Base-by-base conservation (phyloP, 2,329 filamentous ascomycete genomes). In the Colletotrichum sp. region DNA sequence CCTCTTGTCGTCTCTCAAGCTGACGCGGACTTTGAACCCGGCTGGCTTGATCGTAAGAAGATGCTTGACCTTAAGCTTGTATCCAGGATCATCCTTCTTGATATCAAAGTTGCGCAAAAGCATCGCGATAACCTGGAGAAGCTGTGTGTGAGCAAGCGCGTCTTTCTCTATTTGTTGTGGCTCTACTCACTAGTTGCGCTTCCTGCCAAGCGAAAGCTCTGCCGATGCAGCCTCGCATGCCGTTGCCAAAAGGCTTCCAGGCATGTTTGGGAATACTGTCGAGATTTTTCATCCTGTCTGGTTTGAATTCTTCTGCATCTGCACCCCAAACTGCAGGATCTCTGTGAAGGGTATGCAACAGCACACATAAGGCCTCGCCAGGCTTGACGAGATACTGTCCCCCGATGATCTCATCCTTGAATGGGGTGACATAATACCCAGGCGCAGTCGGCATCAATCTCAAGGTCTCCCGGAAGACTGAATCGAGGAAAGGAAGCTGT, bases 61-160 rank as follows among this genome's bases (percentile, higher is more conserved):
- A 77, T 89, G 87, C 78, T 90, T 88, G 78, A 90, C 83, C 52
- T 86, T 80, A 30, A 92, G 82, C 68, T 87, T 79, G 78, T 93
- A 93, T 65, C 81, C 85, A 0, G 91, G 88, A 78, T 94, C 90
- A 32, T 94, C 90, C 71, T 91, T 81, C 68, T 87, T 85, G 78
- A 95, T 90, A 77, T 94, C 89, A 82, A 95, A 94, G 78, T 92
- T 93, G 79, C 94, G 93, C 65, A 95, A 84, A 9, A 94, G 80
- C 77, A 93, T 88, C 1, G 90, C 89, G 4, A 81, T 65, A 13
- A 62, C 57, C 57, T 62, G 26, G 2, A 21, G 32, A 6, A 9
- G 3, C 4, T 0, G 7, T 39, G 15, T 64, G 26, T 62, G 10
- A 62, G 57, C 18, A 62, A 2, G 0, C 5, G 18, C 13, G 26